Evolutionary conservation across 495 filamentous ascomycete genomes (phyloP), one percentile per base, ranked within the genome.

Genomic region (Pseudevernia furfuracea): DNA sequence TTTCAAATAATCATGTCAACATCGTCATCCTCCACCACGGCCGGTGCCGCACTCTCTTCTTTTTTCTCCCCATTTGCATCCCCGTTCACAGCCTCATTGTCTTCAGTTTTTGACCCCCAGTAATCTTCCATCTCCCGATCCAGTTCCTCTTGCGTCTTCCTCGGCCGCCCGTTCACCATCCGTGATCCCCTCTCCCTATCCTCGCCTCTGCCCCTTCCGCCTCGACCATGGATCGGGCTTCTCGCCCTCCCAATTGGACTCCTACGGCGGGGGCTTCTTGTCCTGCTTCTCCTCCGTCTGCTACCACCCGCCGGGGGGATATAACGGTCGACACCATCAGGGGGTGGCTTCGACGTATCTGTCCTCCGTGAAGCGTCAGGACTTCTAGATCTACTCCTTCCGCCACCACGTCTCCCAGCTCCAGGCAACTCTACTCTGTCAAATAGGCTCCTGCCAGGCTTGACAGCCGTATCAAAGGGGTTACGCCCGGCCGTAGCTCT

Each of bases 71-170:
- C 69, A 32, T 67, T 74, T 23, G 70, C 69, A 55, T 69, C 72
- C n/a, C 71, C 73, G 30, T 74, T 77, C 25, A 32, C 25, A 32
- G 25, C 12, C 28, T 14, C 49, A 21, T 32, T 53, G 7, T 32
- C 49, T 53, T 53, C 49, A 19, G 49, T 28, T 32, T 75, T 71
- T 34, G 73, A 72, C 43, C 82, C 81, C 79, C 89, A 97, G 75
- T 97, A 97, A 71, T 96, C 90, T 41, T 85, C 92, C 93, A 97
- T 97, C 78, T 97, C 93, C 43, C 88, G 87, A 71, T 97, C 93
- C 46, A 97, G 78, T 71, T 97, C 89, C 69, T 95, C 90, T 59
- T 91, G 89, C 9, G 92, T 96, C 84, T 96, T 96, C 73, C 84
- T 88, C 4, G 87, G 87, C 59, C 93, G 82, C 34, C 74, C 78